A percentile compares a stretch with the other conserved stretches of the same genome.
Evolutionary conservation across 2,329 filamentous ascomycete genomes (phyloP).

Genomic region (Ramularia endophylla): DNA sequence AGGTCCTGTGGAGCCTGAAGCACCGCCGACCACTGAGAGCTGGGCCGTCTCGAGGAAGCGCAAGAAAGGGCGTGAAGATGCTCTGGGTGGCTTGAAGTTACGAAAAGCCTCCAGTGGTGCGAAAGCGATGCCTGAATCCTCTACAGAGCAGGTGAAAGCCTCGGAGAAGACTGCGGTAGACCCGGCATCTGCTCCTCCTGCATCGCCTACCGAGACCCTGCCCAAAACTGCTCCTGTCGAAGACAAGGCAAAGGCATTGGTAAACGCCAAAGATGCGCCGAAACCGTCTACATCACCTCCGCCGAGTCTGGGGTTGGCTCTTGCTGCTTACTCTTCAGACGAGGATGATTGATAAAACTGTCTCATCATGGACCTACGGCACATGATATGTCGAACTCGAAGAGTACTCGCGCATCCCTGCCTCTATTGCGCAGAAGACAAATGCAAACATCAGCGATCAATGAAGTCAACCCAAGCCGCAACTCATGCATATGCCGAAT

Average conservation of each 20-base stretch:
- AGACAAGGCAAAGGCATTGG: neutral
- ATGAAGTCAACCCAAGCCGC: too few species aligned
- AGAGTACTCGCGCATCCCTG: too few species aligned
- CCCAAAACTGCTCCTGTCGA: neutral
- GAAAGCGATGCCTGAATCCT: conserved; percentile 3
- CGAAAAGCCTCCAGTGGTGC: conserved; percentile 32
- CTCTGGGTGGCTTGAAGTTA: conserved; percentile 41
- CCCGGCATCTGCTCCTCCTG: neutral
- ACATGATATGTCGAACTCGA: too few species aligned
- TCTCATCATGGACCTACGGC: too few species aligned
- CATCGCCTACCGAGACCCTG: neutral
- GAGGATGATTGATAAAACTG: conserved; percentile 33
- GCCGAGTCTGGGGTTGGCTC: conserved; percentile 24
- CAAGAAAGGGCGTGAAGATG: conserved; percentile 30
- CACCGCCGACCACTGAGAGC: conserved; percentile 34
- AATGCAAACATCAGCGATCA: too few species aligned
- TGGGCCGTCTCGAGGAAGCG: conserved; percentile 30
- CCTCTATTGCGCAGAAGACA: too few species aligned
- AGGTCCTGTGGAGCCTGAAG: conserved; percentile 39
- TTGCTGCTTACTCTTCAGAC: conserved; percentile 41
- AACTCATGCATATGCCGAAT: too few species aligned
- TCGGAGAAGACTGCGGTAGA: neutral
- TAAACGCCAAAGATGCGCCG: conserved; percentile 1
- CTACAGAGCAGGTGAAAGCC: neutral
- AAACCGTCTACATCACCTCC: conserved; percentile 11